Evolutionary conservation across 768 basidiomycete species (phyloP).

Genomic region (Tephrocybe sp.): DNA sequence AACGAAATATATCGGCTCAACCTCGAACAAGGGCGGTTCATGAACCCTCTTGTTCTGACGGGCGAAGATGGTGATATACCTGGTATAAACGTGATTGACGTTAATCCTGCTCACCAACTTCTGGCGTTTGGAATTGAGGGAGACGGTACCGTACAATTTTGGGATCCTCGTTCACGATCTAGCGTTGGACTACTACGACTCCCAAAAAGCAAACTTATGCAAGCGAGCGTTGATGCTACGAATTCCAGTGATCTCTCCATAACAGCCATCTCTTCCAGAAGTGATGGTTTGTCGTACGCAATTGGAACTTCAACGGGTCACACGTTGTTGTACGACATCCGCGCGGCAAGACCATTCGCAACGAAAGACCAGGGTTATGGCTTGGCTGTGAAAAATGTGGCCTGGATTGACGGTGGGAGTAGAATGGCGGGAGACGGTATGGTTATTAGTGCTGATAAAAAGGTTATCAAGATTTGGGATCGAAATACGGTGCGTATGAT

Average conservation of each 20-base stretch:
- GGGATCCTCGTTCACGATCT: constrained; percentile 88
- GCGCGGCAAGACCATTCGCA: constrained; percentile 80
- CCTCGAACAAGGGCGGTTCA: constrained; percentile 91
- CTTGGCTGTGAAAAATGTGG: constrained; percentile 77
- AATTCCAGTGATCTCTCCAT: constrained; percentile 49
- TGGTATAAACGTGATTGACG: constrained; percentile 89
- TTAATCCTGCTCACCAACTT: constrained; percentile 91
- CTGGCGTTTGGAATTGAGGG: constrained; percentile 89
- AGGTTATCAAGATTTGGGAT: constrained; percentile 98
- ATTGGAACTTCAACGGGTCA: constrained; percentile 95
- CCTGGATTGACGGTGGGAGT: constrained; percentile 88
- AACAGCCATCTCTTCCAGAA: constrained; percentile 82
- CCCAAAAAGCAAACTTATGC: constrained; percentile 52
- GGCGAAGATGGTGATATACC: constrained; percentile 53
- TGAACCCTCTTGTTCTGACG: constrained; percentile 73
- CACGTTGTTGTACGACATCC: constrained; percentile 91
- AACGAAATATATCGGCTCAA: constrained; percentile 92
- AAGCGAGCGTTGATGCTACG: constrained; percentile 32
- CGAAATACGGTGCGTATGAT: constrained; percentile 63
- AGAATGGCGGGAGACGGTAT: constrained; percentile 85
- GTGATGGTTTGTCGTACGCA: constrained; percentile 91
- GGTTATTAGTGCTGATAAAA: constrained; percentile 91
- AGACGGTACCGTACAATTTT: constrained; percentile 87
- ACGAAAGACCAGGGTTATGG: constrained; percentile 98
- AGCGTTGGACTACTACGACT: constrained; percentile 69